Base-by-base conservation (phyloP, 23 red algal genomes). In the Chondrus crispus region DNA sequence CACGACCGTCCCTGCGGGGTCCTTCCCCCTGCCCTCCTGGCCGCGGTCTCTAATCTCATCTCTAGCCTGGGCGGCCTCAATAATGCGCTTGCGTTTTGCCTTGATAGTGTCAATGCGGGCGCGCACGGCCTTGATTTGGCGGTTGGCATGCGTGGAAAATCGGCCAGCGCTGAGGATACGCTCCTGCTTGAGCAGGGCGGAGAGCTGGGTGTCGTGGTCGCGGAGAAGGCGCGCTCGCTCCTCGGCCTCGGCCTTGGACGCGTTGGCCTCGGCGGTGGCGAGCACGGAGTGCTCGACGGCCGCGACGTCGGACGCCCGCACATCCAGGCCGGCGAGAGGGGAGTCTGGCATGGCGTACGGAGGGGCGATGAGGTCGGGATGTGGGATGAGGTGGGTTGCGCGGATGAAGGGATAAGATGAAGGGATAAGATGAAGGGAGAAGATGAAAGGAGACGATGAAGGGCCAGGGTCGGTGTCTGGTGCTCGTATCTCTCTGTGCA, bases 271-370 rank as follows among this genome's bases (percentile, higher is more conserved):
- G 29, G 87, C 87, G 22, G 24, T 11, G 7, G 87, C 72, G 47
- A 90, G 72, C 18, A 90, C 72, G 2, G 26, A 53, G 13, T 81
- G 53, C 62, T 90, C 87, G 28, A 90, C 87, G 24, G 71, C 53
- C 63, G 68, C 70, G 45, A 90, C 68, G 30, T 66, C 72, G 12
- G 55, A 37, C 6, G 87, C 87, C n/a, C 53, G 69, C 37, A 90
- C 70, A 33, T 73, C 87, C 37, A 90, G 32, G 19, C 73, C 87
- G 30, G 71, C 63, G 2, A 90, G 87, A 49, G 69, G 69, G 14
- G 87, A 69, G 30, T 90, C 57, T 33, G 87, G 12, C 87, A 90
- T 90, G n/a, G n/a, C n/a, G n/a, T n/a, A n/a, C n/a, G n/a, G n/a
- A n/a, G n/a, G n/a, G 7, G 18, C 35, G 18, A 19, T 66, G 9